phyloP scores from a whole-genome alignment of 768 basidiomycete genomes.

The Boletus speciosus region DNA sequence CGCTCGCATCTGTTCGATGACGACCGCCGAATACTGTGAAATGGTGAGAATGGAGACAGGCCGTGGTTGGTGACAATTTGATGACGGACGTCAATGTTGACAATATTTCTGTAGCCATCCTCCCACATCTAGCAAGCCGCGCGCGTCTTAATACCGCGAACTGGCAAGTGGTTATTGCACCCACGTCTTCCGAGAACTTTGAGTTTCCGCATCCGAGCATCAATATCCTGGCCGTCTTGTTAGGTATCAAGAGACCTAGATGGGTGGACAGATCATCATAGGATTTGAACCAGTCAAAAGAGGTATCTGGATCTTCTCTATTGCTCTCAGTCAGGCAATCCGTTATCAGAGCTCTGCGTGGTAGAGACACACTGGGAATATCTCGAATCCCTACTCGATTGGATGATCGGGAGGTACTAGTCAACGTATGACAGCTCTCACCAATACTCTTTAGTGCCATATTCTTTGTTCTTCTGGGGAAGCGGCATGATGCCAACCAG shows the following conservation, averaged over 20 bases:
- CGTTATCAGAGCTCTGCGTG: not conserved
- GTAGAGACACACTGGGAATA: slow-evolving; percentile 53
- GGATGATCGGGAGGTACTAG: not conserved
- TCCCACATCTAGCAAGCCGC: slow-evolving; percentile 71
- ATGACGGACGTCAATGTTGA: slow-evolving; percentile 67
- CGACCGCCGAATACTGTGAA: slow-evolving; percentile 65
- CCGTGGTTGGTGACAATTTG: not conserved
- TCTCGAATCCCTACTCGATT: slow-evolving; percentile 55
- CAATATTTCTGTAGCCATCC: slow-evolving; percentile 77
- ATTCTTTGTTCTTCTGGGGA: slow-evolving; percentile 65
- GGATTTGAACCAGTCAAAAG: slow-evolving; percentile 87
- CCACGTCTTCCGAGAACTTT: slow-evolving; percentile 71
- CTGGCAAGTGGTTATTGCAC: not conserved
- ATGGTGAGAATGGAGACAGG: not conserved
- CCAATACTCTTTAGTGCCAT: slow-evolving; percentile 70
- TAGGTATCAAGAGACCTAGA: slow-evolving; percentile 59
- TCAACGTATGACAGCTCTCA: slow-evolving; percentile 25
- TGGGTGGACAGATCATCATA: slow-evolving; percentile 67
- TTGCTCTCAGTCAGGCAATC: slow-evolving; percentile 4
- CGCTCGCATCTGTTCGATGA: slow-evolving; percentile 70
- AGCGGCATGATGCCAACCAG: slow-evolving; percentile 30
- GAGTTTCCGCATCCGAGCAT: slow-evolving; percentile 89
- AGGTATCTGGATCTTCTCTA: slow-evolving; percentile 56
- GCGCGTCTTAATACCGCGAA: not conserved
- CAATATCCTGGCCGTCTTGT: slow-evolving; percentile 57